A percentile compares a stretch with the other conserved stretches of the same genome.
These are phyloP conservation scores for Xanthoconium stramineum DNA, from an alignment of 768 basidiomycete genomes.

Conservation along the genomic window DNA sequence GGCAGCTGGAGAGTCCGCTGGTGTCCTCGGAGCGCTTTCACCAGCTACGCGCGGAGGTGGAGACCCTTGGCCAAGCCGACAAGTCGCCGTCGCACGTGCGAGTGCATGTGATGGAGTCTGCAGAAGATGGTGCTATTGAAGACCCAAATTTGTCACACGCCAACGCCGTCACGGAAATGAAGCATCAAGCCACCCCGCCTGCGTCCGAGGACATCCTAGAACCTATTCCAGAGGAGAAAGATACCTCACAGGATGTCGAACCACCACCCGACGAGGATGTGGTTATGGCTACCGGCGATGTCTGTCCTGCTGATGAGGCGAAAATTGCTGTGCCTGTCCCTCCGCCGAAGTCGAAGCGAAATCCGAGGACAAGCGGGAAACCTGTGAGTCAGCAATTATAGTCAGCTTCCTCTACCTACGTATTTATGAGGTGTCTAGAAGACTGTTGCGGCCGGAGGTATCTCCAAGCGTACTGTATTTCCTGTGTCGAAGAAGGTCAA, in stretches of 20 bases:
- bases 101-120: not conserved
- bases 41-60: slow-evolving; percentile 17
- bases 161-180: not conserved
- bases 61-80: slow-evolving; percentile 12
- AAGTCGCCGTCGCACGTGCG: slow-evolving; percentile 6
- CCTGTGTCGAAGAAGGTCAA: slow-evolving; percentile 18
- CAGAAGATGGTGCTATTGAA: not conserved
- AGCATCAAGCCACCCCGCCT: not conserved
- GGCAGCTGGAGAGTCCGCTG: slow-evolving; percentile 6
- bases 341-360: slow-evolving; percentile 18
- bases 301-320: not conserved
- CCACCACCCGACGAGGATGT: not conserved
- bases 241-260: not conserved
- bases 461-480: slow-evolving; percentile 15
- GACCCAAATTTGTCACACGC: not conserved
- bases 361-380: slow-evolving; percentile 25
- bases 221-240: slow-evolving; percentile 1
- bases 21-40: slow-evolving; percentile 28
- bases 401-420: not conserved
- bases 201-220: slow-evolving; percentile 1
- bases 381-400: slow-evolving; percentile 23
- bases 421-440: slow-evolving; percentile 20
- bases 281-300: not conserved
- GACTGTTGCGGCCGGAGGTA: slow-evolving; percentile 17
- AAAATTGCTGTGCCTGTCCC: not conserved